Evolutionary conservation across 148 eudicot genomes (phyloP), one percentile per base, ranked within the genome.

Genomic region (Chenopodium berlandieri): DNA sequence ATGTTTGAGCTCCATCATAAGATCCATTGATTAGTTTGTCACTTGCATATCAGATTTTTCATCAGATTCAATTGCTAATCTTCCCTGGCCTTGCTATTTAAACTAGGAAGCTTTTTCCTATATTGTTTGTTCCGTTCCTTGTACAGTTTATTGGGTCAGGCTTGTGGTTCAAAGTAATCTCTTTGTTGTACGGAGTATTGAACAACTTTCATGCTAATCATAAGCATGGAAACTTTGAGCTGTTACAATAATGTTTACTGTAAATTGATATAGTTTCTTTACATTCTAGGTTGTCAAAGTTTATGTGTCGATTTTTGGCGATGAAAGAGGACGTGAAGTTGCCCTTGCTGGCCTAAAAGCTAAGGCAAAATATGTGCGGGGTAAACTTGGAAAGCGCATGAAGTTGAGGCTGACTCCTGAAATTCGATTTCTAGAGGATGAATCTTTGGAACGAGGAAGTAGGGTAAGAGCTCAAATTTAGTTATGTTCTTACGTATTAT

Each of bases 281-380:
- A 48, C 64, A 75, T 71, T 56, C n/a, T 87, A 96, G 99, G 97
- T 94, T 73, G 99, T 89, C 60, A 96, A 94, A 86, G 99, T 94
- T 54, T 96, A 89, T 88, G 92, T 96, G 34, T 96, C 99, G 65
- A 91, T 96, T 73, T 96, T 94, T 81, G 98, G 99, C 46, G 99
- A 94, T 88, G 95, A 96, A 83, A 90, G 99, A 88, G 99, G 98
- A 63, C 92, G 93, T 84, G 95, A 94, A 71, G 93, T 96, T 60
- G 99, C 99, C 40, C 80, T 96, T 69, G 80, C 98, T 78, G 98
- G 98, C 81, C 80, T 96, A 34, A 94, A 94, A 79, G 87, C 98
- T 25, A 96, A 96, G 90, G 90, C 93, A 73, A 96, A 92, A 85
- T 96, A 96, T 82, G 95, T 96, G 19, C 91, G 99, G 68, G 81